phyloP scores from a whole-genome alignment of 768 basidiomycete genomes.

The Sarcodon aspratus region DNA sequence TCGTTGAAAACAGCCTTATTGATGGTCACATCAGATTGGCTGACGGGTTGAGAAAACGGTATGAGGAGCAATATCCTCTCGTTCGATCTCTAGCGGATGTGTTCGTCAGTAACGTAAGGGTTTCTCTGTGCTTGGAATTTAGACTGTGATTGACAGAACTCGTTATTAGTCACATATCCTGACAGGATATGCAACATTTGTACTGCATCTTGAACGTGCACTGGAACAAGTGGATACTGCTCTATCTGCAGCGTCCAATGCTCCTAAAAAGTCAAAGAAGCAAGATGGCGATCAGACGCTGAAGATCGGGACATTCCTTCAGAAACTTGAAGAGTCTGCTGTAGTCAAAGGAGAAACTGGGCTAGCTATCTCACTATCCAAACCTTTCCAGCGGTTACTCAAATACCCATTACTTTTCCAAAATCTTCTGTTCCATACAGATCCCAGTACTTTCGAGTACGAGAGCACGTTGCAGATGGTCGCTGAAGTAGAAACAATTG shows the following conservation, averaged over 20 bases:
- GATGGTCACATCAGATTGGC: conserved; percentile 83
- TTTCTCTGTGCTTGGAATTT: conserved; percentile 2
- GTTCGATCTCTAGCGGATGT: conserved; percentile 91
- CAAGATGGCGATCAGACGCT: conserved; percentile 73
- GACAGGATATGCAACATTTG: conserved; percentile 87
- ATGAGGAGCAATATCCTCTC: conserved; percentile 92
- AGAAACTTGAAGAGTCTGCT: conserved; percentile 70
- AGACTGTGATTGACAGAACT: conserved; percentile 8
- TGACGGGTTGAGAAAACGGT: conserved; percentile 78
- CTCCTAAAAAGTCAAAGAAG: conserved; percentile 63
- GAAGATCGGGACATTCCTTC: conserved; percentile 63
- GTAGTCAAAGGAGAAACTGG: conserved; percentile 87
- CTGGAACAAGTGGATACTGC: conserved; percentile 80
- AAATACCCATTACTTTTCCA: conserved; percentile 98
- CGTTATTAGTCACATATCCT: conserved; percentile 75
- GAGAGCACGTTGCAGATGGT: conserved; percentile 96
- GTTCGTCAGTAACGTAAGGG: conserved; percentile 84
- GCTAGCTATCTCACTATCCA: conserved; percentile 88
- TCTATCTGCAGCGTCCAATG: conserved; percentile 39
- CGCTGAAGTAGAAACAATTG: conserved; percentile 92
- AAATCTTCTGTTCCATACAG: conserved; percentile 92
- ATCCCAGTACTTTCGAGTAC: conserved; percentile 95
- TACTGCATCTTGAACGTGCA: conserved; percentile 88
- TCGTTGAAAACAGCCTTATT: conserved; percentile 77
- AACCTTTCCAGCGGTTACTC: conserved; percentile 92